Conservation (phyloP, 1,284 basidiomycete genomes). For the Calocybe gambosa region DNA sequence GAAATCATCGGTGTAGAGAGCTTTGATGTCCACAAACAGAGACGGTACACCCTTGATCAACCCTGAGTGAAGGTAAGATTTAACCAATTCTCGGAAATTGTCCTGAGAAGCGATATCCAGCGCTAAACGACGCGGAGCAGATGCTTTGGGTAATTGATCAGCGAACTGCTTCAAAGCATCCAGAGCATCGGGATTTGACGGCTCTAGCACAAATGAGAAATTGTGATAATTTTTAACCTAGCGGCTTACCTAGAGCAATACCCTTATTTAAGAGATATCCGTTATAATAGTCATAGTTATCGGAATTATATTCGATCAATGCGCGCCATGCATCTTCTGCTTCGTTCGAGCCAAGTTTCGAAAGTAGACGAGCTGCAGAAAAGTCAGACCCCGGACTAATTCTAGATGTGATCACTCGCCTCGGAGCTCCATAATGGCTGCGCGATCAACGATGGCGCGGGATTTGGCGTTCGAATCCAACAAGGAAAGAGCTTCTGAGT, state of each 20-base stretch:
- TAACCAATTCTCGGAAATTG: constrained; percentile 61
- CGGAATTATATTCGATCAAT: constrained; percentile 83
- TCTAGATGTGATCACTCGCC: constrained; percentile 37
- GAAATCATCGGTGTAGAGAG: constrained; percentile 62
- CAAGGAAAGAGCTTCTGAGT: constrained; percentile 52
- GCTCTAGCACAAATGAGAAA: constrained; percentile 26
- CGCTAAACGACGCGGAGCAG: constrained; percentile 69
- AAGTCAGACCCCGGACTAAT: constrained; percentile 11
- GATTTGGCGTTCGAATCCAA: constrained; percentile 66
- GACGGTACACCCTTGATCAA: constrained; percentile 90
- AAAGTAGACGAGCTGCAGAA: constrained; percentile 61
- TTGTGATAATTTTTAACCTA: neutral
- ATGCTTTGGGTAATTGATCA: constrained; percentile 58
- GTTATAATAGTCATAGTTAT: constrained; percentile 77
- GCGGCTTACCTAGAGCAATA: constrained; percentile 54
- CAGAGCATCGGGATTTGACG: constrained; percentile 51
- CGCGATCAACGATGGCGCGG: constrained; percentile 65
- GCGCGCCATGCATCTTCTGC: constrained; percentile 76
- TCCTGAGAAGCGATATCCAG: constrained; percentile 60
- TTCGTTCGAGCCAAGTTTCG: constrained; percentile 60
- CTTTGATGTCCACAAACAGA: constrained; percentile 89
- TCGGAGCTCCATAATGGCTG: constrained; percentile 65
- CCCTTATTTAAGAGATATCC: constrained; percentile 67
- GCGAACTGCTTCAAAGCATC: constrained; percentile 55
- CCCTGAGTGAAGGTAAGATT: constrained; percentile 66